phyloP scores from a whole-genome alignment of 1,284 basidiomycete genomes.

The Fomitopsis betulina region DNA sequence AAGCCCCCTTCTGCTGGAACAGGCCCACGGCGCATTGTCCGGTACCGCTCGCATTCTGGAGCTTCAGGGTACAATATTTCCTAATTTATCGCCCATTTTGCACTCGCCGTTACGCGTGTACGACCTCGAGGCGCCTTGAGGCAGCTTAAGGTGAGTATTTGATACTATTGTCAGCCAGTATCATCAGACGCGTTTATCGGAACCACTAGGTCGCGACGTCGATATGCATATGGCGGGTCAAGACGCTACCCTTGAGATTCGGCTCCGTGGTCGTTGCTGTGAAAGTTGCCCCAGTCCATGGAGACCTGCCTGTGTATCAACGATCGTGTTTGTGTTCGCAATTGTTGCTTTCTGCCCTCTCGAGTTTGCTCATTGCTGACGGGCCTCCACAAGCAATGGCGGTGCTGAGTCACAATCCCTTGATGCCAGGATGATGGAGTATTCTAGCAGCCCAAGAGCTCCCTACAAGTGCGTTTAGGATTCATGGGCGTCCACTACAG shows the following conservation, averaged over 20 bases:
- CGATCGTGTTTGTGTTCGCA: neutral
- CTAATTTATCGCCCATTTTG: neutral
- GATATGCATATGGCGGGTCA: neutral
- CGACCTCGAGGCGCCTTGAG: slow-evolving; percentile 1
- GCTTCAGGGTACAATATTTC: neutral
- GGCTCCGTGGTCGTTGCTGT: neutral
- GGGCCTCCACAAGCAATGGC: too few relatives aligned
- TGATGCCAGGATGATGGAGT: neutral
- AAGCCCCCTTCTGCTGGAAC: neutral
- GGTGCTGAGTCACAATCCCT: neutral
- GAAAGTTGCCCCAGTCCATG: too few relatives aligned
- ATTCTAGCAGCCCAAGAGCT: too few relatives aligned
- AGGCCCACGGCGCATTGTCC: neutral
- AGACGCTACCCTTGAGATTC: neutral
- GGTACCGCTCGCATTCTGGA: neutral
- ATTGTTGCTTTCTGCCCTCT: neutral
- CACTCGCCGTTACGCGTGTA: neutral
- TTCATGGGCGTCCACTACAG: neutral
- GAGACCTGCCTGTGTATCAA: too few relatives aligned
- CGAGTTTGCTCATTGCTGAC: neutral
- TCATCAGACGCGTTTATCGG: neutral
- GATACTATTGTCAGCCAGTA: neutral
- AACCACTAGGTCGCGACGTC: too few relatives aligned
- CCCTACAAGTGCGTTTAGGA: neutral
- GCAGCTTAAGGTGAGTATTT: neutral